Conservation (phyloP, 2,329 filamentous ascomycete species). For the Aspergillus alliaceus region DNA sequence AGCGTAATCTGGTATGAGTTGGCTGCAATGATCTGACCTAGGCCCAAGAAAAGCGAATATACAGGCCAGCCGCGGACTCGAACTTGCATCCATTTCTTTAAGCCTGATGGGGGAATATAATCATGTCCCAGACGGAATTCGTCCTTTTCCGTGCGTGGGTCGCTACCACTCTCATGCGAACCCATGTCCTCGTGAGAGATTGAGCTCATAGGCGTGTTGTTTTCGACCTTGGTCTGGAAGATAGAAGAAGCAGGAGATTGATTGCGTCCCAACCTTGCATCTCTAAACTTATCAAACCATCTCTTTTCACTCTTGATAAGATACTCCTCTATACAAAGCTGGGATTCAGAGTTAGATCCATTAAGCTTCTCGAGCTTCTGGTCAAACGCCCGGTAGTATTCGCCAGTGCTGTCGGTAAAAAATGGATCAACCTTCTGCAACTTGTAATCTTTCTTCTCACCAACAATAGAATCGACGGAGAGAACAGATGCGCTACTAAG, state of each 20-base stretch:
- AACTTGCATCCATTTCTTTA: constrained; percentile 56
- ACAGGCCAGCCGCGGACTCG: constrained; percentile 65
- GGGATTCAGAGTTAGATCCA: constrained; percentile 57
- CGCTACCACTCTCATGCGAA: constrained; percentile 35
- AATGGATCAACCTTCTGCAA: constrained; percentile 67
- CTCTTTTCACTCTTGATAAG: constrained; percentile 65
- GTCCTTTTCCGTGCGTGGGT: constrained; percentile 44
- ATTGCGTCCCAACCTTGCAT: constrained; percentile 57
- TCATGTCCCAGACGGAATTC: constrained; percentile 58
- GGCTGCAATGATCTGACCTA: constrained; percentile 64
- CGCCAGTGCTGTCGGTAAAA: constrained; percentile 64
- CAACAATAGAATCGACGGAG: constrained; percentile 58
- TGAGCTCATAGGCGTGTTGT: constrained; percentile 37
- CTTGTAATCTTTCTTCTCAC: constrained; percentile 61
- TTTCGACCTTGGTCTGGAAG: constrained; percentile 32
- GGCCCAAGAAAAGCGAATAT: constrained; percentile 61
- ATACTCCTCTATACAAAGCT: constrained; percentile 66
- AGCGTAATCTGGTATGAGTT: constrained; percentile 69
- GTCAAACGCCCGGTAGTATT: constrained; percentile 61
- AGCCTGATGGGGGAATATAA: constrained; percentile 57
- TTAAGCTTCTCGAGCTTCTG: constrained; percentile 57
- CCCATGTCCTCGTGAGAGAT: constrained; percentile 41
- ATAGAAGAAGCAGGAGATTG: constrained; percentile 41
- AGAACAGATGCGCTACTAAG: constrained; percentile 49
- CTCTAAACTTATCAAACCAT: constrained; percentile 62